Conservation (phyloP, 345 rosid species). For the Camelina neglecta region DNA sequence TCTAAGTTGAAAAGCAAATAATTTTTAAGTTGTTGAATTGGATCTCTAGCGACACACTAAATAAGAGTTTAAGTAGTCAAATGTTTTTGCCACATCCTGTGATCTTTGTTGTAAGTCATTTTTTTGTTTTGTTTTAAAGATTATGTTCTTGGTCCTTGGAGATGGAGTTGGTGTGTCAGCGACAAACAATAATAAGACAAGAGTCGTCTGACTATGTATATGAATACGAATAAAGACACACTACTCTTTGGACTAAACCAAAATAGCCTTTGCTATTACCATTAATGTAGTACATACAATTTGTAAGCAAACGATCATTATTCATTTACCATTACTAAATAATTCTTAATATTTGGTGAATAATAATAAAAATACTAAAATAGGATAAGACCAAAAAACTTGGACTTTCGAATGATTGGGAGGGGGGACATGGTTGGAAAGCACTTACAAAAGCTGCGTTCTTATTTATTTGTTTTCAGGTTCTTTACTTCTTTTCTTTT, state of each 20-base stretch:
- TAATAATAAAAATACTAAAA: neutral
- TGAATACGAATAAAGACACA: neutral
- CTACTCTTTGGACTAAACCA: constrained; percentile 19
- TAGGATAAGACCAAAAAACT: constrained; percentile 20
- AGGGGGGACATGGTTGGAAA: constrained; percentile 29
- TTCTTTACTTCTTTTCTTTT: neutral
- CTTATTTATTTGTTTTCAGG: constrained; percentile 18
- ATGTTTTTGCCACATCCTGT: neutral
- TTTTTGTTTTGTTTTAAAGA: too few species aligned
- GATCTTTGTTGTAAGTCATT: too few species aligned
- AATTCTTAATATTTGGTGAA: neutral
- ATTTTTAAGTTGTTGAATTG: too few species aligned
- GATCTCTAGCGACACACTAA: too few species aligned
- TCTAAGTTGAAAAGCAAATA: too few species aligned
- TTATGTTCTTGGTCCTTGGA: too few species aligned
- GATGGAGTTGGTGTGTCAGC: neutral
- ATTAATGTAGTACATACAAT: neutral
- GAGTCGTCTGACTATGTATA: neutral
- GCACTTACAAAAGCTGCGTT: constrained; percentile 37
- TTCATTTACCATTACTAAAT: neutral
- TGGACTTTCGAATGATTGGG: constrained; percentile 30
- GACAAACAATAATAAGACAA: too few species aligned
- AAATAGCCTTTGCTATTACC: neutral
- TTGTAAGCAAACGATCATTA: neutral
- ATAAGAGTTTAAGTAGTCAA: too few species aligned